phyloP scores from a whole-genome alignment of 2,329 filamentous ascomycete species.

The Cordyceps pruinosa region DNA sequence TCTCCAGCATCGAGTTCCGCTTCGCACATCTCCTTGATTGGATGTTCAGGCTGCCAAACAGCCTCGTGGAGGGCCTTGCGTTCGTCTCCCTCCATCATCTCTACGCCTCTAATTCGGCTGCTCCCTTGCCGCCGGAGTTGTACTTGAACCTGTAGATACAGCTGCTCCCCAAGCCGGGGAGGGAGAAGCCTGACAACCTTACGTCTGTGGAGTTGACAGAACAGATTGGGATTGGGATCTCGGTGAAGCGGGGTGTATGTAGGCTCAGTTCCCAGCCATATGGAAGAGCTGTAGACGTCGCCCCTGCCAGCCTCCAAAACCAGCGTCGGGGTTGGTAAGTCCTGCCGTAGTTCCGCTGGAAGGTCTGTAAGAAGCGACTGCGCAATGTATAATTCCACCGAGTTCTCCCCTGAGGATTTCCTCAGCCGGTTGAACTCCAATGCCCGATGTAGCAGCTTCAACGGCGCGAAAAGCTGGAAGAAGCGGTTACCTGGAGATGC shows the following conservation, averaged over 20 bases:
- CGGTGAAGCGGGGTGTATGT: conserved; percentile 87
- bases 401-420: conserved; percentile 17
- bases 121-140: conserved; percentile 32
- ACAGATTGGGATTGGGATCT: conserved; percentile 91
- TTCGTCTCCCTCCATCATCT: conserved; percentile 87
- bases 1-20: conserved; percentile 49
- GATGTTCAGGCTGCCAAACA: conserved; percentile 53
- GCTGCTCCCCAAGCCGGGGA: conserved; percentile 52
- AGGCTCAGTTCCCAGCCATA: conserved; percentile 83
- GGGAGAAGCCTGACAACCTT: conserved; percentile 69
- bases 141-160: conserved; percentile 53
- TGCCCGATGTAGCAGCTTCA: conserved; percentile 57
- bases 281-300: conserved; percentile 77
- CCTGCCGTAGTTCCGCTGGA: conserved; percentile 52
- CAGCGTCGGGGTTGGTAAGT: conserved; percentile 61
- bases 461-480: conserved; percentile 51
- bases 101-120: conserved; percentile 60
- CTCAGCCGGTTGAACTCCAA: conserved; percentile 38
- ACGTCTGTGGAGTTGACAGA: conserved; percentile 68
- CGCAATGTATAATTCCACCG: conserved; percentile 68
- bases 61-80: conserved; percentile 56
- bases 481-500: conserved; percentile 33
- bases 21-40: conserved; percentile 37
- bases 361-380: conserved; percentile 69
- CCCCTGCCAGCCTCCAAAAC: conserved; percentile 61